These are phyloP conservation scores for Tritrichomonas musculus DNA, from an alignment of 208 protist species.

Conservation along the genomic window DNA sequence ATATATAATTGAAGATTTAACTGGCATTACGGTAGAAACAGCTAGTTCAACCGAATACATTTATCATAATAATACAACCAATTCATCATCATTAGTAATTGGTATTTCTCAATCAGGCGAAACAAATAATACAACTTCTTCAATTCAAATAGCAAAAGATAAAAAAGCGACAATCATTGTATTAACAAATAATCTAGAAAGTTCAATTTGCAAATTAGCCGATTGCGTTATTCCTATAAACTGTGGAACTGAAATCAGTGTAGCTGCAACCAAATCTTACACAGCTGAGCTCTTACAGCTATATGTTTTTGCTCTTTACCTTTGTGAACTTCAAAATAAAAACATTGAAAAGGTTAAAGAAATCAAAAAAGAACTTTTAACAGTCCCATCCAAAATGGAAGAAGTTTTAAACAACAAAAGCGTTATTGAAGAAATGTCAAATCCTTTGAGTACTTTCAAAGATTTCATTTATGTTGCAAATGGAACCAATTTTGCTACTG, in stretches of 20 bases:
- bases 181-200: conserved; percentile 59
- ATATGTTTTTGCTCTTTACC: conserved; percentile 37
- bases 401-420: conserved; percentile 44
- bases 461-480: no score
- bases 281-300: conserved; percentile 54
- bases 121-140: conserved; percentile 56
- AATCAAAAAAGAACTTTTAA: not conserved
- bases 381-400: not conserved
- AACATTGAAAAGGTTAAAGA: not conserved
- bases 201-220: conserved; percentile 54
- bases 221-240: conserved; percentile 59
- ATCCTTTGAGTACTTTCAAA: no score
- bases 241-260: conserved; percentile 57
- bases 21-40: not conserved
- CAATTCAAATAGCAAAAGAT: conserved; percentile 45
- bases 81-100: not conserved
- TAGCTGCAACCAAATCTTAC: conserved; percentile 64
- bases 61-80: not conserved
- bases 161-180: conserved; percentile 46
- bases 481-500: conserved; percentile 50
- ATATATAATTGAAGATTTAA: not conserved
- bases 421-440: conserved; percentile 43
- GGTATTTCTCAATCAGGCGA: conserved; percentile 60
- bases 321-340: conserved; percentile 35
- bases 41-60: not conserved